Conservation (phyloP, 2,329 filamentous ascomycete genomes). For the Epichloe amarillans region DNA sequence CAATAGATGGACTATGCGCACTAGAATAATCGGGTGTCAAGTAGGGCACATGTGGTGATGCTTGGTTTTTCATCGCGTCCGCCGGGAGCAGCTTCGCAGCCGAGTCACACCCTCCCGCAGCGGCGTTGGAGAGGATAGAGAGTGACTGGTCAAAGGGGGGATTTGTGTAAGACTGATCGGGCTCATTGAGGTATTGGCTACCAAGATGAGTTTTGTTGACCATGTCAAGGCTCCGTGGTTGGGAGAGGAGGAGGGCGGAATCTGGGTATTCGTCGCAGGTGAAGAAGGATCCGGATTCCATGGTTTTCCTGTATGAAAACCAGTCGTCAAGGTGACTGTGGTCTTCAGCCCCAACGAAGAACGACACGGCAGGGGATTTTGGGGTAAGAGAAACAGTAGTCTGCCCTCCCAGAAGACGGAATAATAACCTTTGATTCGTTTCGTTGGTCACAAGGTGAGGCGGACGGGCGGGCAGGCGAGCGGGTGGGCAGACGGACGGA, state of each 20-base stretch:
- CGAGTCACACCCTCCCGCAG: background rate
- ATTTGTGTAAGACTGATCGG: background rate
- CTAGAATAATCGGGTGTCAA: constrained; percentile 2
- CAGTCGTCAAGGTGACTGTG: background rate
- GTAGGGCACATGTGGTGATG: background rate
- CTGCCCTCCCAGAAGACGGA: background rate
- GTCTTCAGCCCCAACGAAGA: background rate
- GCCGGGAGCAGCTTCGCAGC: background rate
- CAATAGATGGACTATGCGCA: constrained; percentile 4
- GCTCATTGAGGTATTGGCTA: background rate
- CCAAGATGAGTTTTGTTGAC: background rate
- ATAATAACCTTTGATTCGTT: background rate
- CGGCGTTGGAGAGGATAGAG: background rate
- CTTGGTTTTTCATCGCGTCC: background rate
- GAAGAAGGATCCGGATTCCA: background rate
- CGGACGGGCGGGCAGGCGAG: background rate
- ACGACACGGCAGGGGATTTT: background rate
- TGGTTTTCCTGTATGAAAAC: background rate
- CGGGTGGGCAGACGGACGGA: too few relatives aligned
- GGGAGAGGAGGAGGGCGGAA: background rate
- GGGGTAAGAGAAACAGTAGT: background rate
- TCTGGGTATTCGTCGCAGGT: background rate
- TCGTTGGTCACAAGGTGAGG: background rate
- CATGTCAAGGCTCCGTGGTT: too few relatives aligned
- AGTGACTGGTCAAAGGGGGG: background rate